Percentiles rank a stretch among this genome's conserved stretches.
Evolutionary conservation across 2,329 filamentous ascomycete genomes (phyloP).

Genomic region (Fusarium sp.): DNA sequence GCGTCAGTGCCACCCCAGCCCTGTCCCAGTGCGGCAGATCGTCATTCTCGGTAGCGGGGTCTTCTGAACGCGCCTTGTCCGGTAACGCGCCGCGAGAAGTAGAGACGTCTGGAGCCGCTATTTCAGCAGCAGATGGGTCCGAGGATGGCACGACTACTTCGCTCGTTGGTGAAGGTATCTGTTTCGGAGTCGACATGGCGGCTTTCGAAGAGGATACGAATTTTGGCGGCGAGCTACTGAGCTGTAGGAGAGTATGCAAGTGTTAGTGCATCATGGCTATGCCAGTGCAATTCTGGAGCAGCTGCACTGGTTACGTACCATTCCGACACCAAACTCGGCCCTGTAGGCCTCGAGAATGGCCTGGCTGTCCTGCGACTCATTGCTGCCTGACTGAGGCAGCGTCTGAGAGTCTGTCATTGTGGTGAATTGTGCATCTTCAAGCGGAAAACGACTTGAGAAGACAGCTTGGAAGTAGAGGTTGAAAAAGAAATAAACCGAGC

Average conservation of each 20-base stretch:
- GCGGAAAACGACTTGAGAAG: neutral
- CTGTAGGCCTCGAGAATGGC: constrained; percentile 53
- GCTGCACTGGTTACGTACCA: constrained; percentile 51
- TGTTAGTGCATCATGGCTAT: constrained; percentile 30
- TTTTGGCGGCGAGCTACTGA: constrained; percentile 34
- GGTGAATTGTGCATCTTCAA: constrained; percentile 32
- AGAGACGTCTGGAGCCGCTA: constrained; percentile 4
- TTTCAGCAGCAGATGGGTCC: constrained; percentile 7
- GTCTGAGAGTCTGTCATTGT: constrained; percentile 47
- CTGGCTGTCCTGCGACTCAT: constrained; percentile 60
- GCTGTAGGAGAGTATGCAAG: constrained; percentile 20
- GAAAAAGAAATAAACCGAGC: constrained; percentile 5
- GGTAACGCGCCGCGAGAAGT: constrained; percentile 34
- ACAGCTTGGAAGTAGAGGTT: constrained; percentile 3
- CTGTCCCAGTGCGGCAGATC: constrained; percentile 42
- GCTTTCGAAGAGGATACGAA: constrained; percentile 7
- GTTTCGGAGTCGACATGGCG: constrained; percentile 1
- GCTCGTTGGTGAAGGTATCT: constrained; percentile 16
- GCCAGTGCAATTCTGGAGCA: constrained; percentile 25
- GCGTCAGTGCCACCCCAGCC: constrained; percentile 45
- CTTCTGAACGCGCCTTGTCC: constrained; percentile 19
- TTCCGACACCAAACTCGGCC: constrained; percentile 52
- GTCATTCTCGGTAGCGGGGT: constrained; percentile 38
- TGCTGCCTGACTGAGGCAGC: constrained; percentile 48
- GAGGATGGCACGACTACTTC: constrained; percentile 24